A percentile compares a stretch with the other conserved stretches of the same genome.
Conservation (phyloP, 2,329 filamentous ascomycete genomes). For the Colletotrichum liaoningense region DNA sequence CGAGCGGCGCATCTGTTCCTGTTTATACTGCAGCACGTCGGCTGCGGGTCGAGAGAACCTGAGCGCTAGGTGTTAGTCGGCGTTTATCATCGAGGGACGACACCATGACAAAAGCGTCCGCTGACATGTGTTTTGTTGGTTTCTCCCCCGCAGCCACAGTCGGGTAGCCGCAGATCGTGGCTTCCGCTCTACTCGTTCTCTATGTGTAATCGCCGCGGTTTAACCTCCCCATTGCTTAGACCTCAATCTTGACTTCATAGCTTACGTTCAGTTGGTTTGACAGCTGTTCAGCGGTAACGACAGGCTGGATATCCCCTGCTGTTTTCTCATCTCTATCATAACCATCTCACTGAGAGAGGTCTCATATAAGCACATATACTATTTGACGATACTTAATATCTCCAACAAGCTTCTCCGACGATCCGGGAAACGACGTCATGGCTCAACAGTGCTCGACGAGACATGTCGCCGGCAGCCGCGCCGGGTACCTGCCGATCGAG, state of each 20-base stretch:
- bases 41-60: background rate
- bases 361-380: background rate
- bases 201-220: slow-evolving; percentile 12
- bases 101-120: slow-evolving; percentile 16
- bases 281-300: background rate
- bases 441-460: slow-evolving; percentile 46
- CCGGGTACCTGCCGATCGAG: slow-evolving; percentile 73
- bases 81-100: background rate
- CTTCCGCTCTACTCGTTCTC: slow-evolving; percentile 3
- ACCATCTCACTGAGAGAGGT: background rate
- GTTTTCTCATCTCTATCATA: background rate
- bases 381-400: background rate
- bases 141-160: background rate
- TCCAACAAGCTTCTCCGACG: background rate
- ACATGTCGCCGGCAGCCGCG: slow-evolving; percentile 45
- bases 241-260: slow-evolving; percentile 20
- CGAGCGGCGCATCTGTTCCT: background rate
- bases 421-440: slow-evolving; percentile 41
- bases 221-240: background rate
- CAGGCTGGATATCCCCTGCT: background rate
- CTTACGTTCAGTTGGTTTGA: slow-evolving; percentile 31
- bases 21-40: background rate
- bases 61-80: slow-evolving; percentile 6
- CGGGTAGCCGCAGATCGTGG: slow-evolving; percentile 14
- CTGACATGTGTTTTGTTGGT: background rate